phyloP scores from a whole-genome alignment of 2,329 filamentous ascomycete genomes.

The Paracoccidioides lutzii region DNA sequence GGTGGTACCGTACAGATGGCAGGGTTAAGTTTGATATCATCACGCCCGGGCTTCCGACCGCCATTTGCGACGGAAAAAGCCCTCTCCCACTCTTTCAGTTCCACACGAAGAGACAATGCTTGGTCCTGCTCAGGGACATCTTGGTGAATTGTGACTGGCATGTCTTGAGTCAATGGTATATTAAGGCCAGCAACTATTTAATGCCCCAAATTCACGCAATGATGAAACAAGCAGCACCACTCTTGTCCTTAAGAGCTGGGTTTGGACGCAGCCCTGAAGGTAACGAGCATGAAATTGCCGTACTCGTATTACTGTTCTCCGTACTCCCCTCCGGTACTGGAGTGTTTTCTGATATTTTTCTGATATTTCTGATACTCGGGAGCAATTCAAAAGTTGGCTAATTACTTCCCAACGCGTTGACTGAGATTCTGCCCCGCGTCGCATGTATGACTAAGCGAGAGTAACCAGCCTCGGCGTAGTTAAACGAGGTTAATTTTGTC shows the following conservation, averaged over 20 bases:
- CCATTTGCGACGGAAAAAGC: constrained; percentile 31
- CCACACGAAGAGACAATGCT: constrained; percentile 26
- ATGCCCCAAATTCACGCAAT: no score
- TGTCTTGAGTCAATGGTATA: constrained; percentile 1
- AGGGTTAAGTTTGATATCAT: constrained; percentile 36
- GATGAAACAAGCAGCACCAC: no score
- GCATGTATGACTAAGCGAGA: neutral
- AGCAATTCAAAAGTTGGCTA: neutral
- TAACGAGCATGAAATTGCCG: no score
- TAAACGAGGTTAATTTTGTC: neutral
- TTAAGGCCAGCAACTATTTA: no score
- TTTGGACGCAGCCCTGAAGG: no score
- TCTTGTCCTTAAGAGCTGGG: no score
- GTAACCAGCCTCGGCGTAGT: neutral
- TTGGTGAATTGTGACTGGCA: neutral
- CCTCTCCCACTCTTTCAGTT: constrained; percentile 38
- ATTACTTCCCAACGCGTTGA: neutral
- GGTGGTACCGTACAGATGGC: constrained; percentile 26
- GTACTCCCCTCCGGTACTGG: no score
- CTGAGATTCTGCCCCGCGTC: neutral
- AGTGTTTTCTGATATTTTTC: no score
- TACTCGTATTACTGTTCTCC: no score
- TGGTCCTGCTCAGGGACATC: constrained; percentile 10
- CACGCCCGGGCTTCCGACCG: constrained; percentile 32
- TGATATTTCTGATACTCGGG: no score